phyloP scores from a whole-genome alignment of 495 filamentous ascomycete species.

The Aspergillus mulundensis region DNA sequence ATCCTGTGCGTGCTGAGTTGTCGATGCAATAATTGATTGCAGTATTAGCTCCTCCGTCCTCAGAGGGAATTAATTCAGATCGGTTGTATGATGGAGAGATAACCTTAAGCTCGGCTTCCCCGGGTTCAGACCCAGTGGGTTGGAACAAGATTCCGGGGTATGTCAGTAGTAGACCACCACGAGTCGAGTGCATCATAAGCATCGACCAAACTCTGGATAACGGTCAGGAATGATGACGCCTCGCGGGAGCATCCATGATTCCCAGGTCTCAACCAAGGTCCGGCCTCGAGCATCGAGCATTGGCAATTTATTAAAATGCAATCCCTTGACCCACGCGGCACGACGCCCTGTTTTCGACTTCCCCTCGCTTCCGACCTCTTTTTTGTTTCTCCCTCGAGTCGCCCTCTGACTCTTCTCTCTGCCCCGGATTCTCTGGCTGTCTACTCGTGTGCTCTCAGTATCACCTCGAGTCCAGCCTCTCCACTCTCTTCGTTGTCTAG shows the following conservation, averaged over 20 bases:
- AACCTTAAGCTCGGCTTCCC: background rate
- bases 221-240: background rate
- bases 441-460: background rate
- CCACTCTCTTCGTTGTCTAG: background rate
- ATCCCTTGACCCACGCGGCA: background rate
- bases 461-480: background rate
- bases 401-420: background rate
- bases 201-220: background rate
- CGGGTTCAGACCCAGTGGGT: background rate
- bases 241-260: background rate
- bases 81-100: background rate
- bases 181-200: slow-evolving; percentile 2
- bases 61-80: background rate
- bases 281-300: background rate
- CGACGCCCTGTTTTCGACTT: background rate
- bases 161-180: background rate
- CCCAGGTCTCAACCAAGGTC: background rate
- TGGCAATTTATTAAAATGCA: background rate
- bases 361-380: background rate
- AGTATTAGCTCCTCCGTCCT: background rate
- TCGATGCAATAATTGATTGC: background rate
- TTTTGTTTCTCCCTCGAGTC: background rate
- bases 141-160: slow-evolving; percentile 3
- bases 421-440: background rate
- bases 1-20: background rate